Conservation (phyloP, 2,329 filamentous ascomycete genomes). For the Phyllosticta citriasiana region DNA sequence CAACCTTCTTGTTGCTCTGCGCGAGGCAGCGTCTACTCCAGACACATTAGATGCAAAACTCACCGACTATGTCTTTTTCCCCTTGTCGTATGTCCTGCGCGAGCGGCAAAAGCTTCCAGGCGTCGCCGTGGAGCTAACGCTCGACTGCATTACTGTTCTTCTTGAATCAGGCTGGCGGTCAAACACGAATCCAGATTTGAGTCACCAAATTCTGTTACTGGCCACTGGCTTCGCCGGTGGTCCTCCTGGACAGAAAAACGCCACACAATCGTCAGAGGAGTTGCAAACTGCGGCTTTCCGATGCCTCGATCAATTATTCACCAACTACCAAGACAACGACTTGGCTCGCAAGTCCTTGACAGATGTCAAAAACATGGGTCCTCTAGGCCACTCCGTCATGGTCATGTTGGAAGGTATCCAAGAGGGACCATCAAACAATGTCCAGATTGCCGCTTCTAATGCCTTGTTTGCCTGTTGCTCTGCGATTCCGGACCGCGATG, state of each 20-base stretch:
- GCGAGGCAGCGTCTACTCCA: constrained; percentile 21
- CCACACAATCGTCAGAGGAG: constrained; percentile 55
- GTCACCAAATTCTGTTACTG: constrained; percentile 76
- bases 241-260: constrained; percentile 44
- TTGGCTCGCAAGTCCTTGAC: constrained; percentile 43
- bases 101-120: constrained; percentile 62
- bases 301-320: constrained; percentile 58
- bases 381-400: constrained; percentile 73
- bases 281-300: constrained; percentile 60
- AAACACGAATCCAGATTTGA: constrained; percentile 59
- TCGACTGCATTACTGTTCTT: constrained; percentile 65
- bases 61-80: constrained; percentile 92
- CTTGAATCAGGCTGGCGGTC: constrained; percentile 70
- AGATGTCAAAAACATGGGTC: constrained; percentile 54
- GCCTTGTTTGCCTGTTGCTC: constrained; percentile 53
- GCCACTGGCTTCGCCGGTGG: constrained; percentile 70
- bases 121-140: constrained; percentile 61
- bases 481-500: constrained; percentile 60
- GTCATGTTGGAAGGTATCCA: constrained; percentile 66
- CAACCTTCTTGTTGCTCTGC: constrained; percentile 34
- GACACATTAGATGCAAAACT: constrained; percentile 62
- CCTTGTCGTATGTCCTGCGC: constrained; percentile 76
- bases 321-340: constrained; percentile 41
- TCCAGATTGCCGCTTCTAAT: constrained; percentile 60
- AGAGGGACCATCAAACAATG: constrained; percentile 52